Conservation (phyloP, 352 stramenopile genomes). For the Pythium aristosporum region DNA sequence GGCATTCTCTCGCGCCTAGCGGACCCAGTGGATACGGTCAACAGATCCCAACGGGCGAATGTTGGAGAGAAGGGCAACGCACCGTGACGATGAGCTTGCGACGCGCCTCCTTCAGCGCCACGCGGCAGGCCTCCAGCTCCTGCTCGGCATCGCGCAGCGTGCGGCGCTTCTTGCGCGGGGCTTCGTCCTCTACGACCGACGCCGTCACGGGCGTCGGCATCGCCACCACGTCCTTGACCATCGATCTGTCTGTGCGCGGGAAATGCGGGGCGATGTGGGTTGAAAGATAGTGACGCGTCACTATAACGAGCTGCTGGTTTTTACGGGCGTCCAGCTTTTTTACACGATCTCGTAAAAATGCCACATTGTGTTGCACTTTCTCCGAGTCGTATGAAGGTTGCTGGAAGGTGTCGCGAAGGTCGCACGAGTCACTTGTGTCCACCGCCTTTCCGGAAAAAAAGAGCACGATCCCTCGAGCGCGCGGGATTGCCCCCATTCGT, state of each 20-base stretch:
- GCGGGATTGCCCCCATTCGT: neutral
- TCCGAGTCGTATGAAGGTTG: conserved; percentile 9
- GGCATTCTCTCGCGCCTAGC: conserved; percentile 74
- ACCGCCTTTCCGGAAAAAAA: conserved; percentile 12
- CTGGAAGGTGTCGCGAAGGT: conserved; percentile 11
- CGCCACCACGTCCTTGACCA: conserved; percentile 15
- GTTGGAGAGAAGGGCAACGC: neutral
- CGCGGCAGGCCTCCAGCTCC: conserved; percentile 50
- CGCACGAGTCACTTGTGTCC: neutral
- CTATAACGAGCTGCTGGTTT: neutral
- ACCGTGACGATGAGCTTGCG: conserved; percentile 70
- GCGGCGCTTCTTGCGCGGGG: conserved; percentile 53
- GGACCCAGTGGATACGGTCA: neutral
- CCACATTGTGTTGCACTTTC: conserved; percentile 2
- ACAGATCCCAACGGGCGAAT: neutral
- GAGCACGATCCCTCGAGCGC: conserved; percentile 1
- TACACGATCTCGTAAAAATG: neutral
- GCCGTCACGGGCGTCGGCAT: conserved; percentile 2
- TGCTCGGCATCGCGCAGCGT: conserved; percentile 69
- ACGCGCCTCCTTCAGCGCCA: conserved; percentile 52
- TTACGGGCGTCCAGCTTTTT: neutral
- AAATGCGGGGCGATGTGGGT: neutral
- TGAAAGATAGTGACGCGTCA: conserved; percentile 9
- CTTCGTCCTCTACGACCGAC: neutral
- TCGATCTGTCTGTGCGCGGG: neutral